Conservation (phyloP, 345 rosid genomes). For the Sonneratia caseolaris region DNA sequence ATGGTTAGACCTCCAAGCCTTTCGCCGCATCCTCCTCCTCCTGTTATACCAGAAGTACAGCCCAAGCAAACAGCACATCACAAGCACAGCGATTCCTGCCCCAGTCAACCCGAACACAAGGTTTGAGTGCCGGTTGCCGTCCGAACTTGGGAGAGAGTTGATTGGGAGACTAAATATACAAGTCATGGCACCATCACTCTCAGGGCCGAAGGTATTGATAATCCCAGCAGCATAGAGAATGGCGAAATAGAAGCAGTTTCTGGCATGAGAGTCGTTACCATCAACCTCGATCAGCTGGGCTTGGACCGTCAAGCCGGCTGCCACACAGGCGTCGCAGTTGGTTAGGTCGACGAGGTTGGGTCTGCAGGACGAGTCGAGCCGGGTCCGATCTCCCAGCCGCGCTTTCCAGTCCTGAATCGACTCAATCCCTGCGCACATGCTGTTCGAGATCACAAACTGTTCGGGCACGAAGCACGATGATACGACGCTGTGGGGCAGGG, state of each 20-base stretch:
- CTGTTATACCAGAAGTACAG: slow-evolving; percentile 51
- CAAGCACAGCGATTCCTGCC: slow-evolving; percentile 37
- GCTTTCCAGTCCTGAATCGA: too few species aligned
- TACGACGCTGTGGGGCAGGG: slow-evolving; percentile 33
- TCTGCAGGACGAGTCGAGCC: slow-evolving; percentile 47
- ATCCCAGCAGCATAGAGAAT: slow-evolving; percentile 64
- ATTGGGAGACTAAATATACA: slow-evolving; percentile 47
- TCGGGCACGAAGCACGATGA: slow-evolving; percentile 46
- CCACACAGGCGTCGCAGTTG: slow-evolving; percentile 48
- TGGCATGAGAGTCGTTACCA: slow-evolving; percentile 37
- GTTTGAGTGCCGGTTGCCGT: too few species aligned
- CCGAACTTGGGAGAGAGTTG: not conserved
- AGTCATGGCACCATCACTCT: slow-evolving; percentile 45
- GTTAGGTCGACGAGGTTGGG: slow-evolving; percentile 46
- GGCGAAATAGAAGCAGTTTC: slow-evolving; percentile 43
- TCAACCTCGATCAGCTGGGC: slow-evolving; percentile 25
- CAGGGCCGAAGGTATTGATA: slow-evolving; percentile 60
- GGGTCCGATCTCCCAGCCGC: slow-evolving; percentile 35
- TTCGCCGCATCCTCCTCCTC: slow-evolving; percentile 17
- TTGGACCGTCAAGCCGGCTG: slow-evolving; percentile 48
- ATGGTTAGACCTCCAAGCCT: not conserved
- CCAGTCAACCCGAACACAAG: slow-evolving; percentile 41
- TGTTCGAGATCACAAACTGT: slow-evolving; percentile 34
- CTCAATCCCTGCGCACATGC: slow-evolving; percentile 42
- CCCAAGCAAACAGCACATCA: slow-evolving; percentile 40